Evolutionary conservation across 257 asterid species (phyloP).

Genomic region (Solanum lycopersicoides): DNA sequence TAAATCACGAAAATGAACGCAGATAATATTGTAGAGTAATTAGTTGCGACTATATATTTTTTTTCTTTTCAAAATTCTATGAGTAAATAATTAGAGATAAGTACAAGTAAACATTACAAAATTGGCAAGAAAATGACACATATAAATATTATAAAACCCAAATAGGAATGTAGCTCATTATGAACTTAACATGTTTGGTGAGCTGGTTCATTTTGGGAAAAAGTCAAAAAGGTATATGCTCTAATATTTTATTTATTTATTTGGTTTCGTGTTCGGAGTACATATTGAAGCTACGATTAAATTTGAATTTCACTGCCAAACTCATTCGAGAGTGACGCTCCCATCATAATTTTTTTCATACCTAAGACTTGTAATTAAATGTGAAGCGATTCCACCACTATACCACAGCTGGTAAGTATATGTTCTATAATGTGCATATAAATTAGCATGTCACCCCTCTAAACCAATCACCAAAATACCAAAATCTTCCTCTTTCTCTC

Average conservation of each 20-base stretch:
- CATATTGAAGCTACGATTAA: too few relatives aligned
- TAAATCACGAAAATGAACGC: neutral
- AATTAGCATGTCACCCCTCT: neutral
- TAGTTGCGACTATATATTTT: neutral
- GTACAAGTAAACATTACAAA: neutral
- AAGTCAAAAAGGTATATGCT: neutral
- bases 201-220: neutral
- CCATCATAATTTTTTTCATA: too few relatives aligned
- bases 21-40: neutral
- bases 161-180: neutral
- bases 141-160: neutral
- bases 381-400: too few relatives aligned
- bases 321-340: neutral
- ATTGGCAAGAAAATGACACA: neutral
- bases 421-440: neutral
- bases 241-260: too few relatives aligned
- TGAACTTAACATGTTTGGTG: neutral
- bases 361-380: too few relatives aligned
- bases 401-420: neutral
- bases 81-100: neutral
- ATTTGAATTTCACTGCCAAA: neutral
- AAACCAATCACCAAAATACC: neutral
- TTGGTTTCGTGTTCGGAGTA: neutral
- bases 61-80: too few relatives aligned
- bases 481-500: neutral